Evolutionary conservation across 345 rosid species (phyloP), one percentile per base, ranked within the genome.

Genomic region (Gossypium turneri): DNA sequence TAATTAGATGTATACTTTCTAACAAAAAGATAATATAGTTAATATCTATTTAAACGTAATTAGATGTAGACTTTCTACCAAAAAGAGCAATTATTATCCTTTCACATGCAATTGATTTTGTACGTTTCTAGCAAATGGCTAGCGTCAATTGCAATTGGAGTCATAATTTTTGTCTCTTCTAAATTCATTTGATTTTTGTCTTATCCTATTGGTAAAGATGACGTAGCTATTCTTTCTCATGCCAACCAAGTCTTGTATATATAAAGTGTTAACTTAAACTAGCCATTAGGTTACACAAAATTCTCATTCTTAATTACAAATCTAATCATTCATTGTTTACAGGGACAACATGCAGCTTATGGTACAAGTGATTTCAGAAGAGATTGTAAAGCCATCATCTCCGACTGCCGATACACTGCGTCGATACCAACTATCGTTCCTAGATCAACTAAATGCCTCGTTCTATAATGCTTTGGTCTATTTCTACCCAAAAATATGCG

Each of bases 401-500:
- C 75, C 65, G 10, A 73, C 75, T 10, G 53, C 67, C 1, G 56
- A 41, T 0, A 41, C 8, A 20, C 41, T 73, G 13, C 24, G 67
- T n/a, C 43, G 67, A 12, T 47, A 57, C 41, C 65, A 73, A 45
- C 67, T 73, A 1, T 73, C 67, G 1, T 59, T 58, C 41, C 24
- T 73, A 0, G 75, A 73, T 45, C 75, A 58, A 45, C 0, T 44
- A 24, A 44, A 16, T 7, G 20, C 53, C 3, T 0, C 53, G 9
- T 3, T 73, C 13, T 73, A 55, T 25, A 73, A 44, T 20, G 53
- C 57, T 17, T 0, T 43, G 34, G 56, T 73, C 41, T 2, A 22
- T 29, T 73, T 73, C 27, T 73, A 73, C 43, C 41, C 67, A 6
- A 11, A 17, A 24, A 22, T 13, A 67, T 67, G 71, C 13, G 76